These are phyloP conservation scores for Iris pallida DNA, from an alignment of 116 monocot species.

Conservation along the genomic window DNA sequence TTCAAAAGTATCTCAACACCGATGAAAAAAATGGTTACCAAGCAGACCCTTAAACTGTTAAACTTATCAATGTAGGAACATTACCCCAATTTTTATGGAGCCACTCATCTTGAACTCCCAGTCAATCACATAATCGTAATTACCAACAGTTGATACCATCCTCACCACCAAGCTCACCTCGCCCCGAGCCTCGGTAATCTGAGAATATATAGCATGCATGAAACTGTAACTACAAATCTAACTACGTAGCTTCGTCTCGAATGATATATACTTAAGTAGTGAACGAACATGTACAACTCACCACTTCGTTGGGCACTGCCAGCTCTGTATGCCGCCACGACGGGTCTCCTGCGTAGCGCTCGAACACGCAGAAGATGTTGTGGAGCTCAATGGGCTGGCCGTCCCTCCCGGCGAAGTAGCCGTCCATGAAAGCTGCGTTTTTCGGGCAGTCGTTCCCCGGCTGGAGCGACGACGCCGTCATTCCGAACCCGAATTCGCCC, in stretches of 20 bases:
- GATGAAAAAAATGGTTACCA: too few species aligned
- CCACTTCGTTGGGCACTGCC: conserved; percentile 27
- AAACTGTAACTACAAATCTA: neutral
- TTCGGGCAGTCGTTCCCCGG: conserved; percentile 42
- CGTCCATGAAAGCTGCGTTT: conserved; percentile 46
- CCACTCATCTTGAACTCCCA: conserved; percentile 68
- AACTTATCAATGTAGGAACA: too few species aligned
- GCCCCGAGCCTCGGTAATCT: conserved; percentile 42
- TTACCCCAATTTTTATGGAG: conserved; percentile 44
- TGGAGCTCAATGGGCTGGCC: conserved; percentile 29
- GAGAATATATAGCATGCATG: conserved; percentile 2
- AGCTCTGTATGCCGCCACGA: conserved; percentile 60
- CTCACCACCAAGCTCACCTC: conserved; percentile 65
- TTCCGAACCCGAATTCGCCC: conserved; percentile 55
- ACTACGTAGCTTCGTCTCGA: too few species aligned
- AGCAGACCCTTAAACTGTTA: too few species aligned
- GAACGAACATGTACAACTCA: conserved; percentile 6
- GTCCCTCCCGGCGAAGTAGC: conserved; percentile 30
- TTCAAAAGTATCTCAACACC: too few species aligned
- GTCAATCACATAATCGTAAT: conserved; percentile 59
- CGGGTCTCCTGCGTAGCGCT: conserved; percentile 43
- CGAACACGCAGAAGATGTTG: conserved; percentile 50
- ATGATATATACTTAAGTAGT: neutral
- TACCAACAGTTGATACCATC: conserved; percentile 37
- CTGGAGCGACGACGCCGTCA: conserved; percentile 20